These are phyloP conservation scores for Monosporascus sp. DNA, from an alignment of 2,329 filamentous ascomycete genomes.

Conservation along the genomic window DNA sequence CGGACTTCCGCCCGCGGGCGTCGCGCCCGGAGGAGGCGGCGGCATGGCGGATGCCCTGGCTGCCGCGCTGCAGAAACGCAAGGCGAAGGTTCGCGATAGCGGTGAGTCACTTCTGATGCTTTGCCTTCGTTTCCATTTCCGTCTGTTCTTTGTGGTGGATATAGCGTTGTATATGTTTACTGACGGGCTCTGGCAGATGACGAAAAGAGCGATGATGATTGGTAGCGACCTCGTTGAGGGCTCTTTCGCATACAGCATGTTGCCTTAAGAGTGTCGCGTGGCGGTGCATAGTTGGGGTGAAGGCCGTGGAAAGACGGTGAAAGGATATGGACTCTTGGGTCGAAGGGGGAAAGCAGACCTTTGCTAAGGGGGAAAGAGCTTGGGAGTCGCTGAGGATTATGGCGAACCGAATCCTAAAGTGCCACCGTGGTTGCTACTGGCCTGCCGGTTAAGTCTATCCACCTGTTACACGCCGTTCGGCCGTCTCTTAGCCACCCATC, in stretches of 20 bases:
- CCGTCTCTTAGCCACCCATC: too few relatives aligned
- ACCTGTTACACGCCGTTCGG: too few relatives aligned
- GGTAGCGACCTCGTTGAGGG: conserved; percentile 39
- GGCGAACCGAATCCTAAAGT: too few relatives aligned
- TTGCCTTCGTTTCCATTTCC: not conserved
- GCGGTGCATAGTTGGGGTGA: not conserved
- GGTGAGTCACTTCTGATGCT: conserved; percentile 57
- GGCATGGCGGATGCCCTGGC: conserved; percentile 80
- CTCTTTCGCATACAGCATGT: conserved; percentile 3
- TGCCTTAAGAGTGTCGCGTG: conserved; percentile 1
- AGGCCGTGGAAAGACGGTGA: not conserved
- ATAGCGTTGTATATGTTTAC: conserved; percentile 15
- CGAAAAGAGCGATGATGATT: conserved; percentile 72
- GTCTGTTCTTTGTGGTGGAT: not conserved
- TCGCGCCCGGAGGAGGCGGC: conserved; percentile 49
- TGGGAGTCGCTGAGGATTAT: too few relatives aligned
- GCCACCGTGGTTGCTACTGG: too few relatives aligned
- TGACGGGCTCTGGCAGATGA: conserved; percentile 51
- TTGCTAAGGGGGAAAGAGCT: too few relatives aligned
- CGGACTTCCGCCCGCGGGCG: conserved; percentile 46
- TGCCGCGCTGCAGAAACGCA: conserved; percentile 72
- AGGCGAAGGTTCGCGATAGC: conserved; percentile 90
- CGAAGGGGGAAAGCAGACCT: not conserved
- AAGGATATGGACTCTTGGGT: not conserved
- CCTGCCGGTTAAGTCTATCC: too few relatives aligned